Percentiles rank a stretch among this genome's conserved stretches.
Conservation (phyloP, 805 yeast species). For the Wickerhamiella lipophila region DNA sequence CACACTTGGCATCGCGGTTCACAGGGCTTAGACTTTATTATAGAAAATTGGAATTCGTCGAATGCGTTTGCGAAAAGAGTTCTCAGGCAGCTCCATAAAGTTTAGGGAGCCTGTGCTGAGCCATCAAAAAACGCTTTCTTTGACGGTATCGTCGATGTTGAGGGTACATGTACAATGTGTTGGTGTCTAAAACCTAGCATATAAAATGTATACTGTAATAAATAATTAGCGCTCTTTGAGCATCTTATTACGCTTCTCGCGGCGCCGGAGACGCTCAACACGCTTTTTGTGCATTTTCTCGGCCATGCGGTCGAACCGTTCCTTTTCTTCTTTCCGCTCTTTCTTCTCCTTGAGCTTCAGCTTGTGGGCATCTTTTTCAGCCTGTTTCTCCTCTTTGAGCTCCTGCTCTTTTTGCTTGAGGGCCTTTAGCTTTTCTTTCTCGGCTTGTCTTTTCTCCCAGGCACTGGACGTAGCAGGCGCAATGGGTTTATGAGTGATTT, state of each 20-base stretch:
- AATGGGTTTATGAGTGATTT: constrained; percentile 26
- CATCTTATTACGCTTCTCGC: constrained; percentile 89
- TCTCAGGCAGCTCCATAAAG: too few species aligned
- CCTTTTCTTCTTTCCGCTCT: constrained; percentile 75
- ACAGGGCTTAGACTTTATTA: too few species aligned
- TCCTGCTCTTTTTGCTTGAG: constrained; percentile 56
- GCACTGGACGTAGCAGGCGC: constrained; percentile 34
- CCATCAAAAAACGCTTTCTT: too few species aligned
- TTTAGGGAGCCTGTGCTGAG: too few species aligned
- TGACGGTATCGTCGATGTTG: too few species aligned
- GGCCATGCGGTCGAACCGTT: constrained; percentile 72
- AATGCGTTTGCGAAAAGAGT: too few species aligned
- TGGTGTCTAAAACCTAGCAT: too few species aligned
- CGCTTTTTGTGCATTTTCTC: constrained; percentile 83
- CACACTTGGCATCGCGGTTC: too few species aligned
- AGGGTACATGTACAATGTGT: too few species aligned
- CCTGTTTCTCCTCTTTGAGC: constrained; percentile 66
- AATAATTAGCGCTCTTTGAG: constrained; percentile 63
- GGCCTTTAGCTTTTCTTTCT: constrained; percentile 51
- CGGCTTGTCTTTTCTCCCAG: constrained; percentile 57
- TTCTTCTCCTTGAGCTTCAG: constrained; percentile 47
- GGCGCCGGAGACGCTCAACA: constrained; percentile 77
- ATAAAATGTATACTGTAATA: background rate
- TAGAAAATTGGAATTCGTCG: too few species aligned
- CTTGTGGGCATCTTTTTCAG: constrained; percentile 37